A percentile compares a stretch with the other conserved stretches of the same genome.
Conservation (phyloP, 768 basidiomycete genomes). For the Erythrobasidium yunnanense region DNA sequence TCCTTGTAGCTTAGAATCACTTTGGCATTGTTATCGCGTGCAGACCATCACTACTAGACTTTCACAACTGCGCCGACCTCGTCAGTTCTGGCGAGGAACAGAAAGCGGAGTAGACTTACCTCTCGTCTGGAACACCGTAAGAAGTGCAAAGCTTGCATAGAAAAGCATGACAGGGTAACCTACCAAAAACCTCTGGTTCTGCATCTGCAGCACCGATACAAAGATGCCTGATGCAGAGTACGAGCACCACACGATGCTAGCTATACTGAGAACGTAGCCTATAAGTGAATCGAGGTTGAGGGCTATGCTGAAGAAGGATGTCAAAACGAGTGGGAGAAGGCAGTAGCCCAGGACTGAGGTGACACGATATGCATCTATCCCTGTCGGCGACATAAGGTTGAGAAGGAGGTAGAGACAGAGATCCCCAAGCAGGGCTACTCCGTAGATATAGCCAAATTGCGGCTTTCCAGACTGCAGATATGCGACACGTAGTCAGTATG, state of each 20-base stretch:
- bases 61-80: neutral
- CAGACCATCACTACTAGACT: neutral
- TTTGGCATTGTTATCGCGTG: no score
- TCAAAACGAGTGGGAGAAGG: constrained; percentile 87
- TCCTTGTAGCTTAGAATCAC: no score
- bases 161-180: constrained; percentile 91
- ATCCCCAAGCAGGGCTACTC: constrained; percentile 88
- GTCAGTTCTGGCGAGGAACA: neutral
- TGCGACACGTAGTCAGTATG: neutral
- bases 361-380: constrained; percentile 88
- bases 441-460: constrained; percentile 98
- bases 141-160: constrained; percentile 41
- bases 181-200: constrained; percentile 83
- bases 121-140: constrained; percentile 24
- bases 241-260: constrained; percentile 92
- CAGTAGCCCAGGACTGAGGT: constrained; percentile 95
- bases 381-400: constrained; percentile 90
- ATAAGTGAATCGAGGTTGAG: constrained; percentile 71
- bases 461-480: constrained; percentile 77
- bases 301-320: constrained; percentile 76
- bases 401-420: constrained; percentile 84
- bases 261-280: constrained; percentile 68
- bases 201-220: constrained; percentile 87
- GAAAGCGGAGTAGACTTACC: neutral
- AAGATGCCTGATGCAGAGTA: constrained; percentile 93